phyloP scores from a whole-genome alignment of 2,329 filamentous ascomycete genomes.

The Sphaerostilbella broomeana region DNA sequence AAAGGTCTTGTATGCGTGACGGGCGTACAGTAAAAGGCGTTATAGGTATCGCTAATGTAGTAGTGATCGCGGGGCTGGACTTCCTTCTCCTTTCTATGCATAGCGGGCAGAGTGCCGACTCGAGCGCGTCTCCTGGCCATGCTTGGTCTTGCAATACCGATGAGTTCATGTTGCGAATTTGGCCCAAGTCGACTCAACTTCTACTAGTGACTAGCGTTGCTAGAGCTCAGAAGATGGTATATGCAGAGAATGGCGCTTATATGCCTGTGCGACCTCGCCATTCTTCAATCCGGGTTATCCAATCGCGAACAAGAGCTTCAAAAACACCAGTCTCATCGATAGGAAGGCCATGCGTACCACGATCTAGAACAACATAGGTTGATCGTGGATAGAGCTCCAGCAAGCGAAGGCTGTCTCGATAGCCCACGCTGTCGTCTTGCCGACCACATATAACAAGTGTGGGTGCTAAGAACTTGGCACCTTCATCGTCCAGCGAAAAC shows the following conservation, averaged over 20 bases:
- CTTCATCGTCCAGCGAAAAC: background rate
- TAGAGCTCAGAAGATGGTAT: background rate
- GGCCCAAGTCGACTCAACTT: too few species aligned
- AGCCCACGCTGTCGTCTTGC: constrained; percentile 12
- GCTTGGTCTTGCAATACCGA: too few species aligned
- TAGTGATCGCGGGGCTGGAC: too few species aligned
- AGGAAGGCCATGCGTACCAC: constrained; percentile 12
- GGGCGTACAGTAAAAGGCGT: too few species aligned
- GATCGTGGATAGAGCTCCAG: constrained; percentile 13
- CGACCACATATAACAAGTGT: constrained; percentile 13
- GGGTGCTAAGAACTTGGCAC: constrained; percentile 8
- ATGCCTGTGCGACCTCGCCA: constrained; percentile 7
- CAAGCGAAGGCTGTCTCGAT: constrained; percentile 12
- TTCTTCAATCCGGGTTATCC: constrained; percentile 11
- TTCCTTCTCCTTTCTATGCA: too few species aligned
- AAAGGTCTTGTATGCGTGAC: too few species aligned
- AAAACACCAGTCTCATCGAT: constrained; percentile 14
- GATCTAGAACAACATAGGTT: constrained; percentile 12
- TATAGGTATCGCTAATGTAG: too few species aligned
- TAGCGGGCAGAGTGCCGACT: too few species aligned
- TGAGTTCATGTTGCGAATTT: too few species aligned
- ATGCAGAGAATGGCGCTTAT: background rate
- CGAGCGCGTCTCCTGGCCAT: too few species aligned
- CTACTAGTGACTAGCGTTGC: background rate
- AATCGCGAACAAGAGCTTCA: constrained; percentile 13